Evolutionary conservation across 2,329 filamentous ascomycete genomes (phyloP).

Genomic region (Xylaria sp.): DNA sequence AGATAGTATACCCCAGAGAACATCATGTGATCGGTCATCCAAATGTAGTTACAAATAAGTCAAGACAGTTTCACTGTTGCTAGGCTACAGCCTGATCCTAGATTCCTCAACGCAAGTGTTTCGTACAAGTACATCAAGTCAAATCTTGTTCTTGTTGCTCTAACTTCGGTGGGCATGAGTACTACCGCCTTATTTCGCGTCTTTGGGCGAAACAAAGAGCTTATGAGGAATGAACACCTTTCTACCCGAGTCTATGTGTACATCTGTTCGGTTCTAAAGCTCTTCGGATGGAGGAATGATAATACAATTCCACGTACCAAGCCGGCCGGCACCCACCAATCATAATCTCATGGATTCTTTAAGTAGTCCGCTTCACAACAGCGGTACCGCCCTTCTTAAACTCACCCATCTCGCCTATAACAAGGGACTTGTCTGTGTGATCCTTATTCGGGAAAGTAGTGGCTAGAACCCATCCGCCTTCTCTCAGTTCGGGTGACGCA

Average conservation of each 20-base stretch:
- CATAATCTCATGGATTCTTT: not conserved
- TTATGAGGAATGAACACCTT: not conserved
- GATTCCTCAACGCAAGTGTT: too few relatives aligned
- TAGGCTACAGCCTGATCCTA: too few relatives aligned
- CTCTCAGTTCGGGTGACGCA: slow-evolving; percentile 62
- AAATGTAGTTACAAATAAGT: too few relatives aligned
- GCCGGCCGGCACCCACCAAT: not conserved
- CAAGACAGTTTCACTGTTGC: too few relatives aligned
- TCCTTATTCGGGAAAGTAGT: slow-evolving; percentile 87
- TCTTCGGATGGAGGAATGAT: not conserved
- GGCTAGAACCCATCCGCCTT: slow-evolving; percentile 73
- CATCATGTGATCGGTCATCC: too few relatives aligned
- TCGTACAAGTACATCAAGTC: too few relatives aligned
- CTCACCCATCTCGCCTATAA: slow-evolving; percentile 65
- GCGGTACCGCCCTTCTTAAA: slow-evolving; percentile 71
- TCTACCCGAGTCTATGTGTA: slow-evolving; percentile 23
- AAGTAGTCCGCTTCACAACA: slow-evolving; percentile 61
- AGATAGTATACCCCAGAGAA: too few relatives aligned
- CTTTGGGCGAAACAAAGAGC: not conserved
- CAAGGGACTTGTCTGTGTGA: slow-evolving; percentile 68
- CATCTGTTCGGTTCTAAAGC: not conserved
- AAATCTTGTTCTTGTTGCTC: not conserved
- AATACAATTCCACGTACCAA: not conserved
- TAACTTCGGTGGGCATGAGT: not conserved
- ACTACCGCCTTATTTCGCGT: not conserved